Percentiles rank a stretch among this genome's conserved stretches.
These are phyloP conservation scores for Aureobasidium melanogenum DNA, from an alignment of 2,329 filamentous ascomycete genomes.

Conservation along the genomic window DNA sequence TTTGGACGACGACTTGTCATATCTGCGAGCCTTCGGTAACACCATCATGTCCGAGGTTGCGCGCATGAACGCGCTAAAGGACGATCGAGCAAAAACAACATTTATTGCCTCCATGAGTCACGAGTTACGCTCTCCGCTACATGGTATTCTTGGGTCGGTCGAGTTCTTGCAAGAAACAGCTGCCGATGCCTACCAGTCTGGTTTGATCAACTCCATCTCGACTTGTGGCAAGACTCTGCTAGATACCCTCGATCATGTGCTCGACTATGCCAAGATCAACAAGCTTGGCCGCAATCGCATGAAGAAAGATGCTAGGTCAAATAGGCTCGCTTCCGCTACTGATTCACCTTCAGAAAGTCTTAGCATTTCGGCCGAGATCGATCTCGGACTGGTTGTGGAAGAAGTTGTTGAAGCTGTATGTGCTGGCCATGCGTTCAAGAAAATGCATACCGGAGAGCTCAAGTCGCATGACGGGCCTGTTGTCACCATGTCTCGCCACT, in stretches of 20 bases:
- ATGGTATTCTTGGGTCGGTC: constrained; percentile 37
- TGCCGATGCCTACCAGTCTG: constrained; percentile 29
- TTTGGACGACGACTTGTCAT: constrained; percentile 28
- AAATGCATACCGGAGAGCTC: constrained; percentile 11
- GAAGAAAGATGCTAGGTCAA: constrained; percentile 15
- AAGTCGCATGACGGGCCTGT: not conserved
- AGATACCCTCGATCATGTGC: constrained; percentile 34
- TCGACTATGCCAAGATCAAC: constrained; percentile 39
- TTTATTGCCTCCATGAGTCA: constrained; percentile 44
- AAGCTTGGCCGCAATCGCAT: constrained; percentile 21
- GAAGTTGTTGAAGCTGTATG: constrained; percentile 14
- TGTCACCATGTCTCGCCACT: not conserved
- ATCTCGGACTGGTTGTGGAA: constrained; percentile 8
- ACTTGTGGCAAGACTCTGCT: constrained; percentile 40
- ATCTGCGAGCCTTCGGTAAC: constrained; percentile 30
- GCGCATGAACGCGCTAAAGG: constrained; percentile 28
- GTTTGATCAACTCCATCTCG: constrained; percentile 35
- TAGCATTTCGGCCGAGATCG: constrained; percentile 9
- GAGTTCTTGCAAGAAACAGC: constrained; percentile 36
- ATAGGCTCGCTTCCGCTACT: not conserved
- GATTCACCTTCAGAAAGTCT: constrained; percentile 10
- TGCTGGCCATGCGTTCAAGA: constrained; percentile 36
- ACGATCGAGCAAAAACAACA: constrained; percentile 40
- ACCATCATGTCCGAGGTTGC: constrained; percentile 32
- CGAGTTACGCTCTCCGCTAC: constrained; percentile 39